These are phyloP conservation scores for Trichoderma harzianum DNA, from an alignment of 2,329 filamentous ascomycete species.

Conservation along the genomic window DNA sequence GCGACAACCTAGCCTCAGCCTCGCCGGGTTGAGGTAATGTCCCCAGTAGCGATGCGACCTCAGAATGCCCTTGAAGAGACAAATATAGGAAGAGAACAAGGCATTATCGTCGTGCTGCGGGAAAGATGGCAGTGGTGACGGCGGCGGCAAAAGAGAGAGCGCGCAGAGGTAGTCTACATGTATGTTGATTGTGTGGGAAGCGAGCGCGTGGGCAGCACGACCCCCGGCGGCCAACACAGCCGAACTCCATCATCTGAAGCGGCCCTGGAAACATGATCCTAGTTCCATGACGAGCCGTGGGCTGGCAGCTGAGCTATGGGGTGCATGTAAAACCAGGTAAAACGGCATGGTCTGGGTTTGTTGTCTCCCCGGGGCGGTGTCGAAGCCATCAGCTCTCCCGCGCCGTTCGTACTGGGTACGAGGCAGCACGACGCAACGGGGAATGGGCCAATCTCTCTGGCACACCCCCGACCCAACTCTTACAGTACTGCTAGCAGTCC, in stretches of 20 bases:
- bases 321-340: slow-evolving; percentile 27
- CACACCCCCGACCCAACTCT: not conserved
- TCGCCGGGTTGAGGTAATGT: not conserved
- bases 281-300: slow-evolving; percentile 20
- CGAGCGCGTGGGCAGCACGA: slow-evolving; percentile 14
- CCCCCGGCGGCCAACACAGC: slow-evolving; percentile 13
- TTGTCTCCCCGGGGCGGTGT: slow-evolving; percentile 12
- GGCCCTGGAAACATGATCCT: slow-evolving; percentile 16
- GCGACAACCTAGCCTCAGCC: slow-evolving; percentile 16
- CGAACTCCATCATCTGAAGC: slow-evolving; percentile 14
- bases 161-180: slow-evolving; percentile 17
- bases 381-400: slow-evolving; percentile 17
- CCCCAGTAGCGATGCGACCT: slow-evolving; percentile 9
- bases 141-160: slow-evolving; percentile 2
- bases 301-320: slow-evolving; percentile 33
- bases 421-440: not conserved
- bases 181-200: slow-evolving; percentile 16
- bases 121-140: slow-evolving; percentile 11
- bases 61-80: not conserved
- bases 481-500: not conserved
- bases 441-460: slow-evolving; percentile 11
- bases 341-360: slow-evolving; percentile 7
- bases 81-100: slow-evolving; percentile 16
- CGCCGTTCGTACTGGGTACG: slow-evolving; percentile 9
- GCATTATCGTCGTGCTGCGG: slow-evolving; percentile 10